Evolutionary conservation across 2,329 filamentous ascomycete species (phyloP), one percentile per base, ranked within the genome.

Genomic region (Penicillium sp.): DNA sequence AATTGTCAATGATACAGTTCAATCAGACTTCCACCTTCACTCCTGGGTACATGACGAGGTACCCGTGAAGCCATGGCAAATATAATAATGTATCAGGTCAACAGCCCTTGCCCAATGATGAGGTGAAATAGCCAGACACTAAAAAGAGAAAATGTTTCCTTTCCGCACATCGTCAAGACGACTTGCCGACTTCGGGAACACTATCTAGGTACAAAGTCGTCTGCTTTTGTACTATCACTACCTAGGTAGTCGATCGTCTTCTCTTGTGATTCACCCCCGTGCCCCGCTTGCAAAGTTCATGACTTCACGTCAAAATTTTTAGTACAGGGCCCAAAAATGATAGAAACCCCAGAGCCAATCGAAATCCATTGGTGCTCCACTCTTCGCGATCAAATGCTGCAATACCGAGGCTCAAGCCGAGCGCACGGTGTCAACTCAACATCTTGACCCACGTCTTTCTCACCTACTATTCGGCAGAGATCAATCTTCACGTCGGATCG

Each of bases 401-500:
- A n/a, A 50, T 55, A 44, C 46, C 53, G 53, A 55, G 46, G 46
- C 33, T 34, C 27, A 44, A 34, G 23, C 23, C 16, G 21, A 40
- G 23, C 27, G 49, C 54, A 53, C 36, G 25, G 25, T 41, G n/a
- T 46, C 13, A 4, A 31, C 29, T 31, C 23, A 43, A 15, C 16
- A 23, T 23, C 19, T 23, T 29, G 34, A 6, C 34, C 27, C 34
- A 46, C 43, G 15, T 43, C 16, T 15, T 21, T 9, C 10, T 7
- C 36, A 8, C 16, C 6, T 19, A 53, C 6, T 16, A 53, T 53
- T 57, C 29, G 54, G 19, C 9, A 41, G 31, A 55, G 39, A 51
- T 57, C 41, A 27, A 27, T 36, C 19, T 47, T 25, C 36, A 52
- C 34, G 5, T n/a, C 33, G 25, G 34, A 53, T 29, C 41, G 41